Evolutionary conservation across 495 filamentous ascomycete genomes (phyloP).

Genomic region (Astrothelium subdiscretum): DNA sequence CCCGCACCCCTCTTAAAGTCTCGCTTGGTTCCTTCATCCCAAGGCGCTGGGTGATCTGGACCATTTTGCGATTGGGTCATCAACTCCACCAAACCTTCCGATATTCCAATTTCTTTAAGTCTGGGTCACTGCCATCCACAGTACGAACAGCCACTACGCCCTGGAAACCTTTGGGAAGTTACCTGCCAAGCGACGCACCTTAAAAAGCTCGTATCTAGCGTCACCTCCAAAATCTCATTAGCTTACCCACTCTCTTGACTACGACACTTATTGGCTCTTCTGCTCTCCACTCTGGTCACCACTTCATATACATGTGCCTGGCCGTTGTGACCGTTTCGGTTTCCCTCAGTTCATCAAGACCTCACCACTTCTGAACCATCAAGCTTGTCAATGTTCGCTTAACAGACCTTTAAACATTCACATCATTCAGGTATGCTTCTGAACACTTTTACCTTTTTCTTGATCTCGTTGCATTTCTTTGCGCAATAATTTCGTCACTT

Average conservation of each 20-base stretch:
- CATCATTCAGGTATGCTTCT: background rate
- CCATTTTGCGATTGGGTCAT: background rate
- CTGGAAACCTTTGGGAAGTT: background rate
- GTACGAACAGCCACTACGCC: background rate
- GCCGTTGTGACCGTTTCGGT: background rate
- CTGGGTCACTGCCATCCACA: background rate
- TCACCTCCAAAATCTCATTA: background rate
- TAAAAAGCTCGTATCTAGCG: background rate
- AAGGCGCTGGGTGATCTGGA: background rate
- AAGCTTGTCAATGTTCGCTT: background rate
- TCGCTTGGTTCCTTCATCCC: background rate
- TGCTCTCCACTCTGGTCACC: background rate
- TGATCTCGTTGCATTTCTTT: too few species aligned
- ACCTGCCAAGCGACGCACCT: background rate
- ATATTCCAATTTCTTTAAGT: background rate
- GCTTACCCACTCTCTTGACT: background rate
- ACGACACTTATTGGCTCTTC: background rate
- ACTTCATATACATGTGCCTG: background rate
- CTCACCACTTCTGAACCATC: background rate
- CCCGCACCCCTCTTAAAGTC: background rate
- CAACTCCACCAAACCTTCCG: conserved; percentile 1
- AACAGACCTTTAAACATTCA: background rate
- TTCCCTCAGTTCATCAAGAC: background rate
- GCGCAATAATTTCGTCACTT: too few species aligned
- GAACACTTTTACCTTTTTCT: too few species aligned